Conservation (phyloP, 352 stramenopile genomes). For the Bremia lactucae region DNA sequence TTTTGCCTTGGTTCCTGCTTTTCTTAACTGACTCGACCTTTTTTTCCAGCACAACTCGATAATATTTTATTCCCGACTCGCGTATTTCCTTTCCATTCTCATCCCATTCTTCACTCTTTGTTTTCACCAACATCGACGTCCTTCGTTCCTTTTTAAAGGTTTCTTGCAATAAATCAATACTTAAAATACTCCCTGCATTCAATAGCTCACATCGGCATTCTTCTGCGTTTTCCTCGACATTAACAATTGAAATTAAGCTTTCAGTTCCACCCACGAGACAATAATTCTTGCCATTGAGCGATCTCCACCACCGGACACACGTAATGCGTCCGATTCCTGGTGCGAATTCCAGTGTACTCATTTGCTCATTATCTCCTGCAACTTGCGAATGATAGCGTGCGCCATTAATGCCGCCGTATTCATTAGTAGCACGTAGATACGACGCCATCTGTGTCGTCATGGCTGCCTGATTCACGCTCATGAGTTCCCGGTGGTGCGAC, state of each 20-base stretch:
- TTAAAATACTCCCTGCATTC: conserved; percentile 45
- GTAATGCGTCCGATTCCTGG: conserved; percentile 54
- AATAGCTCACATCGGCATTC: conserved; percentile 75
- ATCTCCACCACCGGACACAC: conserved; percentile 70
- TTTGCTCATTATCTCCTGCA: conserved; percentile 67
- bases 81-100: conserved; percentile 15
- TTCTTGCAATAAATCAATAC: conserved; percentile 70
- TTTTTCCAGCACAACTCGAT: conserved; percentile 77
- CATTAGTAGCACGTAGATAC: conserved; percentile 73
- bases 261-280: conserved; percentile 68
- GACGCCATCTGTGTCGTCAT: conserved; percentile 80
- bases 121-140: conserved; percentile 80
- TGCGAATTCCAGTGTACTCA: conserved; percentile 78
- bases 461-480: conserved; percentile 55
- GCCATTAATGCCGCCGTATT: conserved; percentile 66
- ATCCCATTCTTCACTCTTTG: conserved; percentile 28
- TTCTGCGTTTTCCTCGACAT: conserved; percentile 78
- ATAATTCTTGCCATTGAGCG: conserved; percentile 77
- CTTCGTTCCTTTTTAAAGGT: conserved; percentile 63
- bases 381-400: conserved; percentile 77
- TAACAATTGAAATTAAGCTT: conserved; percentile 77
- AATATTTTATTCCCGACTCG: conserved; percentile 40
- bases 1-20: conserved; percentile 9
- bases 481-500: conserved; percentile 49
- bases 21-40: conserved; percentile 34